Percentiles rank a stretch among this genome's conserved stretches.
phyloP scores from a whole-genome alignment of 2,329 filamentous ascomycete species.

The Dendrostoma leiphaemia region DNA sequence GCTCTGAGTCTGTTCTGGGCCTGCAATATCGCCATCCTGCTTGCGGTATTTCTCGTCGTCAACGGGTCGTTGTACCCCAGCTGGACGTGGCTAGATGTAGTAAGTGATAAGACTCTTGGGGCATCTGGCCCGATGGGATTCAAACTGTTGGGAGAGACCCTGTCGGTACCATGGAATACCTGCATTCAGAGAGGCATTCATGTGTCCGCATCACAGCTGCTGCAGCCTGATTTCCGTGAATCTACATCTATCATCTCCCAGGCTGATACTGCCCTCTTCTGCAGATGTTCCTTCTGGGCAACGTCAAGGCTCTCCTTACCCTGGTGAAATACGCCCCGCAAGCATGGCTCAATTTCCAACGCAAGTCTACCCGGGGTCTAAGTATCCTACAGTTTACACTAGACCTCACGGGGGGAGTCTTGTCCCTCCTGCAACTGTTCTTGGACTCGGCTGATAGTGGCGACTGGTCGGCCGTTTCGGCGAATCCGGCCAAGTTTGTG shows the following conservation, averaged over 20 bases:
- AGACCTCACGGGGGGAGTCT: background rate
- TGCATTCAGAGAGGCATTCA: too few relatives aligned
- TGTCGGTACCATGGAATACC: too few relatives aligned
- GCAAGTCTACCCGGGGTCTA: constrained; percentile 12
- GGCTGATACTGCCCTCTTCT: constrained; percentile 1
- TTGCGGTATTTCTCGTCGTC: constrained; percentile 2
- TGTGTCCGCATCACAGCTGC: too few relatives aligned
- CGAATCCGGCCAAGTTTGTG: constrained; percentile 15
- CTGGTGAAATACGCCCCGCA: constrained; percentile 16
- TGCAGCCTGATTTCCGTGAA: background rate
- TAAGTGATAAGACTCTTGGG: too few relatives aligned
- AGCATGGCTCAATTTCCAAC: constrained; percentile 11
- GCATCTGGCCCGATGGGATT: too few relatives aligned
- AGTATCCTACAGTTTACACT: constrained; percentile 6
- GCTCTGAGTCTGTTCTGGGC: constrained; percentile 7
- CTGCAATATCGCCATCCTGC: background rate
- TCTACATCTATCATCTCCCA: background rate
- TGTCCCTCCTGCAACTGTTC: constrained; percentile 8
- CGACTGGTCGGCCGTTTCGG: constrained; percentile 7
- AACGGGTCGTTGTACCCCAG: background rate
- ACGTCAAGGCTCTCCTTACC: constrained; percentile 15
- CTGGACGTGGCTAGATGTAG: constrained; percentile 12
- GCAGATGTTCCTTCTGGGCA: constrained; percentile 14
- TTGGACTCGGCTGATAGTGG: constrained; percentile 2
- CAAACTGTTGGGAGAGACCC: too few relatives aligned